Conservation (phyloP, 2,329 filamentous ascomycete species). For the Aspergillus awamori region DNA sequence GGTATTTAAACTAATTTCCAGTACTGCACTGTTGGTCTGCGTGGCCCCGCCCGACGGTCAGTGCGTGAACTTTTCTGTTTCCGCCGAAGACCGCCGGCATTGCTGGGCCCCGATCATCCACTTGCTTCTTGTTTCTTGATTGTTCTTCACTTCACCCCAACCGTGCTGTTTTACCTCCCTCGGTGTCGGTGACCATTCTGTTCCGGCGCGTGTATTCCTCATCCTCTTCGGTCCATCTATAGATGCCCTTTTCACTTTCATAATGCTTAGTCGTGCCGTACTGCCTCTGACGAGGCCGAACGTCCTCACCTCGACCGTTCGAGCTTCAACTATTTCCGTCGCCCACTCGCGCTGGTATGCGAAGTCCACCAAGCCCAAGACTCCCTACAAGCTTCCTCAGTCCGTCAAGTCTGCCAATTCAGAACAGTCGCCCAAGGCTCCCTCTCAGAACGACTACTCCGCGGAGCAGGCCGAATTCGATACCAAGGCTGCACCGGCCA, state of each 20-base stretch:
- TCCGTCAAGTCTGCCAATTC: slow-evolving; percentile 33
- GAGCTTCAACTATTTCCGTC: slow-evolving; percentile 36
- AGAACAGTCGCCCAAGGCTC: slow-evolving; percentile 29
- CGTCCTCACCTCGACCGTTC: slow-evolving; percentile 39
- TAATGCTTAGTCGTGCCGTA: slow-evolving; percentile 50
- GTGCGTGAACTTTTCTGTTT: slow-evolving; percentile 38
- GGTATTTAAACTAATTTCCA: slow-evolving; percentile 20
- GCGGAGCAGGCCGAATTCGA: slow-evolving; percentile 45
- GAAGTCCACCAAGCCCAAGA: slow-evolving; percentile 38
- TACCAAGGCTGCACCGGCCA: slow-evolving; percentile 36
- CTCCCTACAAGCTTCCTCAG: slow-evolving; percentile 40
- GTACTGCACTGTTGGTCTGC: slow-evolving; percentile 29
- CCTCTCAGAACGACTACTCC: slow-evolving; percentile 33
- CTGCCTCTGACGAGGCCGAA: slow-evolving; percentile 50
- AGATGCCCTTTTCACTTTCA: slow-evolving; percentile 3
- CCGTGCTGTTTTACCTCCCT: neutral
- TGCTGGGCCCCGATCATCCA: neutral
- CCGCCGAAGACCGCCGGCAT: neutral
- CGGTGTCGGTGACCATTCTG: neutral
- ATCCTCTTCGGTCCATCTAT: slow-evolving; percentile 12
- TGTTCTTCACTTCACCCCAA: neutral
- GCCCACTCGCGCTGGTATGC: slow-evolving; percentile 44
- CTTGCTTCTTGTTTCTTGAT: neutral
- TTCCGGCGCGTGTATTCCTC: slow-evolving; percentile 27
- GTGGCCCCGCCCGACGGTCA: slow-evolving; percentile 26